Base-by-base conservation (phyloP, 73 alveolate genomes). In the Blepharisma stoltei region DNA sequence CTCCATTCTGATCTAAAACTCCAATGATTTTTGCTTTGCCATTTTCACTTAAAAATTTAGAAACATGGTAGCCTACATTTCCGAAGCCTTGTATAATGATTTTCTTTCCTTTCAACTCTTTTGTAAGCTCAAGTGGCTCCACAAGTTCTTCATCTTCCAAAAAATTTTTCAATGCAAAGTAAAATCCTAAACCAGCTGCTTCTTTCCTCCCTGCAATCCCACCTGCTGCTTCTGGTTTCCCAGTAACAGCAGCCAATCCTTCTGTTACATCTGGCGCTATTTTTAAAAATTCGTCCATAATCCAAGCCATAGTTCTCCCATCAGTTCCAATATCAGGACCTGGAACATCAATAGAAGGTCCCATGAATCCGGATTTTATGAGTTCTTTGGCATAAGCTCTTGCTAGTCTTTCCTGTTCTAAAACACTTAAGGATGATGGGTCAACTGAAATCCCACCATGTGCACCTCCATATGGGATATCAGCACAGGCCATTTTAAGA, bases 321-420 rank as follows among this genome's bases (percentile, higher is more conserved):
- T 77, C 70, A 5, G 90, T 86, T 6, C 90, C 94, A 84, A 86
- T 77, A 53, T 86, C 94, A 27, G 94, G 94, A 18, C 91, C 94
- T 8, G 80, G 81, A 6, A 69, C 82, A 65, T 87, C 94, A 55
- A 54, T 41, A 9, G 84, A 81, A 25, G 94, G 90, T 41, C 90
- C 90, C 68, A 82, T 83, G 77, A 83, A 86, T 27, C 88, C 85
- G 45, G 87, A 78, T 75, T 83, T 83, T 6, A 88, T 83, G n/a
- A 86, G 76, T 50, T 86, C 94, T 41, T 77, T 49, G 7, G 94
- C 85, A 75, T 86, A 86, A 67, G 86, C 76, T 55, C 94, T 76
- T 55, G 90, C 76, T 43, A 85, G 70, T 66, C 90, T 86, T 73
- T 86, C 94, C 6, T 76, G 77, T 54, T 86, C 94, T 14, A 68